Evolutionary conservation across 2,329 filamentous ascomycete species (phyloP), one percentile per base, ranked within the genome.

Genomic region (Cladosporium austrohemisphaericum): DNA sequence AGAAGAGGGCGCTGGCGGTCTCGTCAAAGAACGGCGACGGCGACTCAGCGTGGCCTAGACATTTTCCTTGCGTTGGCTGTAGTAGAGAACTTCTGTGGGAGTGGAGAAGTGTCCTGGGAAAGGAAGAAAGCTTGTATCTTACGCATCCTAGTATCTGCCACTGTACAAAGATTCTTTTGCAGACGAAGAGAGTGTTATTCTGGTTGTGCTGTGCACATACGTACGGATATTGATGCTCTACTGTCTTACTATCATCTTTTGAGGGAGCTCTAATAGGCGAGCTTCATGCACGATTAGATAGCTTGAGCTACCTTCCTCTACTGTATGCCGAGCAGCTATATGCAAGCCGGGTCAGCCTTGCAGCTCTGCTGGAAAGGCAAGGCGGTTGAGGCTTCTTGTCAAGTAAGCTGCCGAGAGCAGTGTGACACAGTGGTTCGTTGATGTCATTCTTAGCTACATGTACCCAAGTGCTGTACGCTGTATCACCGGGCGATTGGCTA

Each of bases 121-220:
- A 19, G 9, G 16, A 18, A 16, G n/a, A 16, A 16, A 35, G 14
- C 19, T 38, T 38, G 44, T 47, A 47, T 29, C 44, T 47, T 47
- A 47, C 33, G 44, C 44, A 47, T 47, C 33, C 44, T 47, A 38
- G 32, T 46, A 38, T 47, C 44, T 47, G 33, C 44, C 44, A 47
- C 44, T 47, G 44, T 47, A 47, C 44, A 47, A 47, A 47, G 44
- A 38, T 38, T 37, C 41, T 38, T n/a, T 47, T 37, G 28, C 44
- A 47, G 44, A 47, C 44, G 22, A n/a, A 7, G n/a, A n/a, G n/a
- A n/a, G n/a, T n/a, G n/a, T n/a, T n/a, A n/a, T n/a, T n/a, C n/a
- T n/a, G n/a, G n/a, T n/a, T n/a, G n/a, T n/a, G n/a, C n/a, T n/a
- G n/a, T n/a, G n/a, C n/a, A n/a, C n/a, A n/a, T n/a, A n/a, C n/a